These are phyloP conservation scores for Reutealis trisperma DNA, from an alignment of 345 rosid genomes.

Conservation along the genomic window DNA sequence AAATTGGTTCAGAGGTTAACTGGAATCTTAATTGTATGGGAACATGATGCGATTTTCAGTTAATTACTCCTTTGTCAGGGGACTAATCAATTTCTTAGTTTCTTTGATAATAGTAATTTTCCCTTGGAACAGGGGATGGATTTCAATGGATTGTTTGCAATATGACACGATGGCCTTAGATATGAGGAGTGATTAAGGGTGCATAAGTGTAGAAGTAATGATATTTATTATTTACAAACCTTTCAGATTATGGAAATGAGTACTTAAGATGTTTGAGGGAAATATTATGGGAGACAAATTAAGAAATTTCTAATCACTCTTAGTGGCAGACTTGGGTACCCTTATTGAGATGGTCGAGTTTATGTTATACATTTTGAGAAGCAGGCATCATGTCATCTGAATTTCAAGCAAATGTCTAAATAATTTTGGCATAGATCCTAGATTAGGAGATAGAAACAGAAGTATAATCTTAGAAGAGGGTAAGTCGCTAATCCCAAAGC, in stretches of 20 bases:
- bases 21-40: background rate
- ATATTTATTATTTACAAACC: background rate
- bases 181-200: background rate
- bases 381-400: background rate
- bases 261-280: background rate
- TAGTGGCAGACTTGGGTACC: background rate
- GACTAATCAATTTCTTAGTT: background rate
- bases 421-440: background rate
- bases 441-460: background rate
- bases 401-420: background rate
- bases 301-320: background rate
- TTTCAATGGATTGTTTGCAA: background rate
- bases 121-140: background rate
- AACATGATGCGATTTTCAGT: background rate
- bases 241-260: constrained; percentile 5
- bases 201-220: background rate
- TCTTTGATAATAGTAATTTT: background rate
- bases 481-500: too few species aligned
- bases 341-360: background rate
- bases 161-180: background rate
- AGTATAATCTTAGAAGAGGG: background rate
- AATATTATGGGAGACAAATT: background rate
- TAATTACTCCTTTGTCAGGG: background rate
- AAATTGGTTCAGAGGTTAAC: background rate
- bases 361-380: too few species aligned